Base-by-base conservation (phyloP, 148 eudicot genomes). In the Chenopodium suecicum region DNA sequence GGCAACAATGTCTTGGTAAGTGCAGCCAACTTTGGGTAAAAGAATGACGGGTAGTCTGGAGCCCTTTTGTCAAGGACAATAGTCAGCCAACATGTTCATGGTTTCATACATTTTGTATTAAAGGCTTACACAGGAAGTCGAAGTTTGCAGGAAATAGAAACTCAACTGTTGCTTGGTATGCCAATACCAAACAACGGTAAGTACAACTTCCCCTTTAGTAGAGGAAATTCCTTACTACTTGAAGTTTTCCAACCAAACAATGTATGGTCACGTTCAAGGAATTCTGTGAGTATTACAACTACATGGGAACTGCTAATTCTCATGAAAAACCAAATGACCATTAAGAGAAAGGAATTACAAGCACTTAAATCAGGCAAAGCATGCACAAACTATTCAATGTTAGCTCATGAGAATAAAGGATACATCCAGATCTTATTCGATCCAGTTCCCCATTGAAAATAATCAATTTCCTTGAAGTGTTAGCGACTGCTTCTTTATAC, bases 381-480 rank as follows among this genome's bases (percentile, higher is more conserved):
- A n/a, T 62, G 70, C 34, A 67, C 70, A n/a, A 19, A 62, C 66
- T 25, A 29, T 37, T 67, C 16, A 14, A 37, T 54, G 41, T 17
- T 4, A 60, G 29, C 20, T 31, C 10, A 67, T 46, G 79, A n/a
- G 9, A 14, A 54, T 22, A 31, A 89, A 91, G 97, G 99, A 96
- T 96, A 96, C 99, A 96, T 70, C 99, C 99, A 52, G 99, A 96
- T 91, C 99, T 89, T 83, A 96, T 96, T 70, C 99, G 91, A 84
- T 96, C 99, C 29, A 96, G 93, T 74, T 96, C 99, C 34, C 99
- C 99, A 81, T 96, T 96, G 89, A 96, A 96, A 74, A 96, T 83
- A 75, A 96, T 96, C 86, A 96, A 70, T 79, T 90, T 89, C 31
- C 95, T 81, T 27, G 82, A 76, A 73, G 92, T 94, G 76, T 83